Conservation (phyloP, 768 basidiomycete species). For the Trametes villosa region DNA sequence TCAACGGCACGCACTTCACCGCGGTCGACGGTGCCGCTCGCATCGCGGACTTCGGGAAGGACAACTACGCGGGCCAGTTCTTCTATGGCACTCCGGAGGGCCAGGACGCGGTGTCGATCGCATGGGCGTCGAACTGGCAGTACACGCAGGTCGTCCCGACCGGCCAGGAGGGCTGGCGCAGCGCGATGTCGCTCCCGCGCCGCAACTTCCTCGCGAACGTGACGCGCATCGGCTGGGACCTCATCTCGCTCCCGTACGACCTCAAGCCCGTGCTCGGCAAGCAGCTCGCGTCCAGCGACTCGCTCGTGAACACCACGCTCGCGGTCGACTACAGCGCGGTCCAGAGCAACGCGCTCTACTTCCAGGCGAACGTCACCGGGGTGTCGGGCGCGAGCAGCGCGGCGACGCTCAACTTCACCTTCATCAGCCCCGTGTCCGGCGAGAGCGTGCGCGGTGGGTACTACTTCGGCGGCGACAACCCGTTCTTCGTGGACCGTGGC, state of each 20-base stretch:
- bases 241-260: slow-evolving; percentile 14
- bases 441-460: slow-evolving; percentile 16
- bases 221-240: slow-evolving; percentile 8
- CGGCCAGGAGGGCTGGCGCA: slow-evolving; percentile 20
- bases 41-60: slow-evolving; percentile 19
- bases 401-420: slow-evolving; percentile 16
- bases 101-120: slow-evolving; percentile 14
- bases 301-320: slow-evolving; percentile 8
- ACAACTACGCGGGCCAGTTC: slow-evolving; percentile 24
- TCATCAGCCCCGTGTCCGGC: slow-evolving; percentile 8
- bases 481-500: slow-evolving; percentile 17
- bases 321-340: slow-evolving; percentile 6
- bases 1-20: slow-evolving; percentile 21
- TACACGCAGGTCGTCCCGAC: slow-evolving; percentile 16
- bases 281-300: neutral
- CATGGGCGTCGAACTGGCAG: slow-evolving; percentile 20
- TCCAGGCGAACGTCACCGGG: slow-evolving; percentile 13
- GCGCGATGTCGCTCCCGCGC: slow-evolving; percentile 19
- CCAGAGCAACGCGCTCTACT: slow-evolving; percentile 16
- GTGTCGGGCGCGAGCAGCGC: neutral
- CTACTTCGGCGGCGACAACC: slow-evolving; percentile 13
- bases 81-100: slow-evolving; percentile 17
- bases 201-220: slow-evolving; percentile 13
- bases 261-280: slow-evolving; percentile 12
- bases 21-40: slow-evolving; percentile 10